Evolutionary conservation across 2,329 filamentous ascomycete species (phyloP), one percentile per base, ranked within the genome.

Genomic region (Microdochium nivale): DNA sequence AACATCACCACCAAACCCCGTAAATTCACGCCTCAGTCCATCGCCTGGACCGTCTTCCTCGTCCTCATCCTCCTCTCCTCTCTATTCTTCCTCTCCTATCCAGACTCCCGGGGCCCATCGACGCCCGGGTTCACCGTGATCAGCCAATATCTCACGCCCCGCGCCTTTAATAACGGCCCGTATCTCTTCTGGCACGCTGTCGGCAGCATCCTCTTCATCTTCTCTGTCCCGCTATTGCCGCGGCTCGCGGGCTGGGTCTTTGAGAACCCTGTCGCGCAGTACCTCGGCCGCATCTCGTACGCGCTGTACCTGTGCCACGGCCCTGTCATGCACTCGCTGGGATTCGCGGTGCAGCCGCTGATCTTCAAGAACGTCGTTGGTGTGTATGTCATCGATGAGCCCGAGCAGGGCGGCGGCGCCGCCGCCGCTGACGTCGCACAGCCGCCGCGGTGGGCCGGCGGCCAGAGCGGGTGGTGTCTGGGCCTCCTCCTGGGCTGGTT

Each of bases 251-350:
- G 78, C 21, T 70, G 73, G 24, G 66, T 80, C 52, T 80, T 83
- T 64, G 75, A 75, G 59, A 66, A 68, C 1, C 59, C 65, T 2
- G 57, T 71, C 16, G 68, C 80, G 2, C 79, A 81, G 59, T 84
- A 83, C 63, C 67, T 84, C 5, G 81, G 81, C 53, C 75, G 75
- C 60, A 76, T 84, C 56, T 82, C 78, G 50, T 84, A 80, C 60
- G 75, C 78, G 49, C 61, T 84, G 25, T 84, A 84, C 62, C 71
- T 84, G 14, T 76, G 83, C 68, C 81, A 84, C 60, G 78, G 79
- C 1, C 76, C 78, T 2, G 71, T 76, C 2, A 71, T 77, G 59
- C 78, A 80, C 57, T 72, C 73, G 2, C 58, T 76, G n/a, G 79
- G 79, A 11, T 81, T 80, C 57, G 67, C 72, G 33, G 71, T 74